Percentiles rank a stretch among this genome's conserved stretches.
Evolutionary conservation across 2,329 filamentous ascomycete genomes (phyloP).

Genomic region (Fusarium liriodendri): DNA sequence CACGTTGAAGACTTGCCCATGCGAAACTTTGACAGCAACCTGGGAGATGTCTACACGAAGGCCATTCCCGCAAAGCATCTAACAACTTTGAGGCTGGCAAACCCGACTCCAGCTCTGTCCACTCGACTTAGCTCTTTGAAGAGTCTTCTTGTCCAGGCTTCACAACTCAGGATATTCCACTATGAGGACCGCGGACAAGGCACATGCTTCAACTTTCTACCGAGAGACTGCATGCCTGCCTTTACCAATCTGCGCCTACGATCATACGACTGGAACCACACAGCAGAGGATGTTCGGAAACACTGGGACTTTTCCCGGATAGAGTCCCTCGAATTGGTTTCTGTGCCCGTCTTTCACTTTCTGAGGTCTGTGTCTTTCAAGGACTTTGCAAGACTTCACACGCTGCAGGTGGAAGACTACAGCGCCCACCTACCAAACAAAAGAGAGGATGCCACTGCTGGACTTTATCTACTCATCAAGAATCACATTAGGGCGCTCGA

Average conservation of each 20-base stretch:
- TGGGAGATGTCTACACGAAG: slow-evolving; percentile 50
- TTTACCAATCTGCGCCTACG: slow-evolving; percentile 55
- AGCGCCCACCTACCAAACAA: slow-evolving; percentile 53
- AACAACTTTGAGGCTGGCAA: slow-evolving; percentile 54
- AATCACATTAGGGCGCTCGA: slow-evolving; percentile 52
- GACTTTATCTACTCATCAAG: slow-evolving; percentile 53
- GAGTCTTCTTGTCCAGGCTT: slow-evolving; percentile 52
- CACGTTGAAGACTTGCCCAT: slow-evolving; percentile 57
- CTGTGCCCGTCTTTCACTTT: slow-evolving; percentile 59
- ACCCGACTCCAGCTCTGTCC: slow-evolving; percentile 54
- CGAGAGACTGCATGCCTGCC: slow-evolving; percentile 56
- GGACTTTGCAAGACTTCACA: slow-evolving; percentile 51
- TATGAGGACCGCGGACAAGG: slow-evolving; percentile 59
- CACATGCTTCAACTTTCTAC: slow-evolving; percentile 55
- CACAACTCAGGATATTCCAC: slow-evolving; percentile 52
- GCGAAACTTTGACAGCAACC: slow-evolving; percentile 48
- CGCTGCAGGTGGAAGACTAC: slow-evolving; percentile 58
- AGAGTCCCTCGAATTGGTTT: slow-evolving; percentile 53
- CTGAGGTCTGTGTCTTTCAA: slow-evolving; percentile 54
- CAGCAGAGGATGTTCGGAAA: slow-evolving; percentile 47
- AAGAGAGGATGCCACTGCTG: slow-evolving; percentile 53
- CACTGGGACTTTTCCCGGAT: slow-evolving; percentile 63
- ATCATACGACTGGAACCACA: slow-evolving; percentile 63
- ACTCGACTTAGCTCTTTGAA: slow-evolving; percentile 56
- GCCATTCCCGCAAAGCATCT: slow-evolving; percentile 54